Conservation (phyloP, 208 protist genomes). For the Herpetomonas tarakana region DNA sequence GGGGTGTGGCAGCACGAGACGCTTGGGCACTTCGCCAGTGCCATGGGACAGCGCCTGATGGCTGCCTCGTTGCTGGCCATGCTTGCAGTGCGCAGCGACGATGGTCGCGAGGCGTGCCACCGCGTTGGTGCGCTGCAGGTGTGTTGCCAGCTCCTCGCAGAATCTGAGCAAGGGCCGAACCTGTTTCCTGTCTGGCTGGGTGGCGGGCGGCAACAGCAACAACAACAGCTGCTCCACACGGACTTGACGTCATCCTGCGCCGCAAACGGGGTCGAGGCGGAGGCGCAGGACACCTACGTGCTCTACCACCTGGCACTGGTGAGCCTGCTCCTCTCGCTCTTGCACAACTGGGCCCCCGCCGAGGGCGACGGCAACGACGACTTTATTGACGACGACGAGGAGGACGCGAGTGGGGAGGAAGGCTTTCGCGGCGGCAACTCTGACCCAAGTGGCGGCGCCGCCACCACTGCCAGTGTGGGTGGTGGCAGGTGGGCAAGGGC, state of each 20-base stretch:
- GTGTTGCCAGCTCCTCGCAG: slow-evolving; percentile 65
- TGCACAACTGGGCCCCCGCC: slow-evolving; percentile 35
- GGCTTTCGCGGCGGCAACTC: not conserved
- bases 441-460: slow-evolving; percentile 7
- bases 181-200: slow-evolving; percentile 8
- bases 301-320: slow-evolving; percentile 31
- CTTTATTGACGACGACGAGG: slow-evolving; percentile 1
- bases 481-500: too few species aligned
- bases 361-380: slow-evolving; percentile 1
- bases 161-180: slow-evolving; percentile 13
- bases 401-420: not conserved
- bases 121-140: slow-evolving; percentile 41
- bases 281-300: not conserved
- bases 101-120: slow-evolving; percentile 44
- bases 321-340: slow-evolving; percentile 42
- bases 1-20: slow-evolving; percentile 72
- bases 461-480: slow-evolving; percentile 15
- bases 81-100: slow-evolving; percentile 48
- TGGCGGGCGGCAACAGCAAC: slow-evolving; percentile 1
- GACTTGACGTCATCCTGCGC: not conserved
- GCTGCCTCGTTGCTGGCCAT: slow-evolving; percentile 59
- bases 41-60: slow-evolving; percentile 65
- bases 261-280: not conserved
- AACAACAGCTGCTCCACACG: not conserved
- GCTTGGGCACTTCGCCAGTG: slow-evolving; percentile 52